Base-by-base conservation (phyloP, 805 yeast species). In the Saturnispora sanitii region DNA sequence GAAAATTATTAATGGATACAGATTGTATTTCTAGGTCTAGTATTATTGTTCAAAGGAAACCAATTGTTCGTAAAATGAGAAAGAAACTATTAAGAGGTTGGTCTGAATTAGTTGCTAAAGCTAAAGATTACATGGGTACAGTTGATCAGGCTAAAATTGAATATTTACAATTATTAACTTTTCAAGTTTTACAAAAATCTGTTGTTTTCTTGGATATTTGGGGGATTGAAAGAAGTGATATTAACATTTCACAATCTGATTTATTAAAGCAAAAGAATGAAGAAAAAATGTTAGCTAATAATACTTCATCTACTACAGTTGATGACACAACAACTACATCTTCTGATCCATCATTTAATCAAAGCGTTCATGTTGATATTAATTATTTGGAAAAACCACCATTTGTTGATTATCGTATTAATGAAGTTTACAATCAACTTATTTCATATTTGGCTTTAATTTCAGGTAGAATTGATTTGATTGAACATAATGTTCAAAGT, bases 21-120 rank as follows among this genome's bases (percentile, higher is more conserved):
- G 79, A 78, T 45, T 82, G 90, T 60, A 70, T 83, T 16, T 82
- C 92, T 2, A 65, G 92, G 48, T 74, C 86, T 1, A 79, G 79
- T 48, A 77, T 77, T 23, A 67, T 81, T 35, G 88, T 83, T 4
- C 74, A 77, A 46, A 68, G 70, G 45, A 69, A 73, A 38, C 79
- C 84, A 2, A 56, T 71, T 3, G 73, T 83, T 13, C 65, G 84
- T 42, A 75, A 71, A 47, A 66, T 77, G 40, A 68, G 94, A 48
- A 83, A 83, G 56, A 68, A 76, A 29, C 59, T 83, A 41, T 66
- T 83, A 25, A 80, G 88, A 2, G 88, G 81, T 54, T 83, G 94
- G 94, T 82, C 82, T 47, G 77, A 76, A 39, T 63, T 83, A 31
- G 79, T 82, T 77, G 69, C 76, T 29, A 81, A 79, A 52, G 88